Conservation (phyloP, 2,329 filamentous ascomycete species). For the Immersiporthe knoxdaviesiana region DNA sequence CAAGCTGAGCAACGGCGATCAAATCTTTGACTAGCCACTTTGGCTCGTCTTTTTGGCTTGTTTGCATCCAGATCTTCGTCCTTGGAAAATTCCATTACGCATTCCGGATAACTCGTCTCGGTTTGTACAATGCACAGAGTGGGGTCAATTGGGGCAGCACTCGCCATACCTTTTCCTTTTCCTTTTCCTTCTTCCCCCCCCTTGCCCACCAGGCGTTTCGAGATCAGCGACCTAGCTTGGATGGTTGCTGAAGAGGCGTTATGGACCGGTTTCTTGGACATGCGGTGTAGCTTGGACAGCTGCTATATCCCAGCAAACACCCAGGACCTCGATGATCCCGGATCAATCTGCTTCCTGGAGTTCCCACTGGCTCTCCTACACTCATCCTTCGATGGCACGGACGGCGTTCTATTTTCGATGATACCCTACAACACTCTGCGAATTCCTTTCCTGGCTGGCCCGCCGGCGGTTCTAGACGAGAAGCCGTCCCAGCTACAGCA, state of each 20-base stretch:
- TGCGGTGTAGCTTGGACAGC: constrained; percentile 16
- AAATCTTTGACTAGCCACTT: not conserved
- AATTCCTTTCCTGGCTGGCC: not conserved
- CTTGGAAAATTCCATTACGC: too few relatives aligned
- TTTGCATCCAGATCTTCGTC: not conserved
- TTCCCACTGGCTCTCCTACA: not conserved
- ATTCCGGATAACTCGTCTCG: too few relatives aligned
- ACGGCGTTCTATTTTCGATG: not conserved
- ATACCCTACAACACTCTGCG: constrained; percentile 1
- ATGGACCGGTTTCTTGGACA: not conserved
- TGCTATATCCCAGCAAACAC: not conserved
- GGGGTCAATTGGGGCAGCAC: not conserved
- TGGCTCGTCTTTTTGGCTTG: not conserved
- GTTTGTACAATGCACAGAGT: not conserved
- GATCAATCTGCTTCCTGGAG: not conserved
- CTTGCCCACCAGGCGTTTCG: not conserved
- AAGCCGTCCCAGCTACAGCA: not conserved
- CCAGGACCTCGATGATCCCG: not conserved
- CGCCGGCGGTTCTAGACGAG: not conserved
- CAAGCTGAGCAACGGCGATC: constrained; percentile 42
- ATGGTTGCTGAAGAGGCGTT: not conserved
- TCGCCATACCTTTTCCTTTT: not conserved
- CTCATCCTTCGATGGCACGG: not conserved
- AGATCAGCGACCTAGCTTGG: not conserved
- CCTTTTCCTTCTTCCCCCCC: too few relatives aligned